Conservation (phyloP, 305 asterid genomes). For the Fraxinus dipetala region DNA sequence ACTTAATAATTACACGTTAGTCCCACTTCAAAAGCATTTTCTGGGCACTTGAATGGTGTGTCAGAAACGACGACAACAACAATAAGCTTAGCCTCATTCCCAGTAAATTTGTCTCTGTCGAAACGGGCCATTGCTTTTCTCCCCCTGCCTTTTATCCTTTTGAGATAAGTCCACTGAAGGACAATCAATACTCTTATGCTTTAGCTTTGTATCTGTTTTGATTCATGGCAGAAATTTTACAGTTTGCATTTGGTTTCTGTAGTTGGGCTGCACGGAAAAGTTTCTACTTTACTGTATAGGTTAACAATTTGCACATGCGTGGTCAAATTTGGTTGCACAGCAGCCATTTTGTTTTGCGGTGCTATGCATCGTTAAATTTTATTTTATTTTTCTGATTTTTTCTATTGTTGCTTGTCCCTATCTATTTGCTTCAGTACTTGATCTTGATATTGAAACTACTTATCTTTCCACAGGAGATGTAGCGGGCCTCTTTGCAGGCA, state of each 20-base stretch:
- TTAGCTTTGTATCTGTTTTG: not conserved
- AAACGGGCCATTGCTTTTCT: not conserved
- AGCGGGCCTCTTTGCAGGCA: slow-evolving; percentile 59
- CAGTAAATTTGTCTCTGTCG: not conserved
- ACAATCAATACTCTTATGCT: not conserved
- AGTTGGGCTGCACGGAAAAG: not conserved
- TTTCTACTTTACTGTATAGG: not conserved
- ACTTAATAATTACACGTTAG: not conserved
- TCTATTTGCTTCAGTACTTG: slow-evolving; percentile 4
- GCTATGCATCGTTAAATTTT: slow-evolving; percentile 5
- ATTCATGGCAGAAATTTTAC: not conserved
- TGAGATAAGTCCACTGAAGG: not conserved
- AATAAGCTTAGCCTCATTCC: not conserved
- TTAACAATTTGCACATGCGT: not conserved
- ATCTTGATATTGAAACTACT: slow-evolving; percentile 19
- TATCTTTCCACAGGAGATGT: slow-evolving; percentile 53
- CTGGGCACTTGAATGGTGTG: not conserved
- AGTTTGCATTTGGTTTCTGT: not conserved
- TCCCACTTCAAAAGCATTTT: not conserved
- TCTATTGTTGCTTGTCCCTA: slow-evolving; percentile 14
- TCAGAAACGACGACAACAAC: not conserved
- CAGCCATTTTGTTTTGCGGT: slow-evolving; percentile 16
- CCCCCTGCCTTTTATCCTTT: not conserved
- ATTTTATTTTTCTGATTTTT: not conserved
- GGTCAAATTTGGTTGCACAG: slow-evolving; percentile 13